These are phyloP conservation scores for Talaromyces adpressus DNA, from an alignment of 495 filamentous ascomycete genomes.

Conservation along the genomic window DNA sequence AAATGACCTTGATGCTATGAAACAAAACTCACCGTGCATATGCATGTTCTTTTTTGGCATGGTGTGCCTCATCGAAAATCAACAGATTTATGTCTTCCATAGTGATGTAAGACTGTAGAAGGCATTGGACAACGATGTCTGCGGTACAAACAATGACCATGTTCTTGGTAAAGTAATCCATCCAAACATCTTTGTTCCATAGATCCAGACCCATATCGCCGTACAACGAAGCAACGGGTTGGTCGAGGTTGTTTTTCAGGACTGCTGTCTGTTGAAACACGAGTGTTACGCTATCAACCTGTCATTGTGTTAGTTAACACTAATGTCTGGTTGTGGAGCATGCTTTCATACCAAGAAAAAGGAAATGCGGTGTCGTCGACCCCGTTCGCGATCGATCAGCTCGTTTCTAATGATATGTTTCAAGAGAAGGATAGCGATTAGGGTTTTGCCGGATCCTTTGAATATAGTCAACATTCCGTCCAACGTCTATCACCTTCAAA, in stretches of 20 bases:
- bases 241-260: constrained; percentile 74
- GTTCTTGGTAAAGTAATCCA: constrained; percentile 55
- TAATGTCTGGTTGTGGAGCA: neutral
- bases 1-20: neutral
- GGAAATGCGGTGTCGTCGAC: constrained; percentile 54
- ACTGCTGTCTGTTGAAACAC: constrained; percentile 88
- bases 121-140: constrained; percentile 70
- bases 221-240: constrained; percentile 70
- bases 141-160: constrained; percentile 94
- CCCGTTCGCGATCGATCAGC: constrained; percentile 58
- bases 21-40: constrained; percentile 58
- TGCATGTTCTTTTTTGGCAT: constrained; percentile 89
- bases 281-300: constrained; percentile 83
- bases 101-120: constrained; percentile 72
- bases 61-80: constrained; percentile 95
- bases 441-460: constrained; percentile 89
- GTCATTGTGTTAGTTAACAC: constrained; percentile 1
- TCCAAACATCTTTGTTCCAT: constrained; percentile 64
- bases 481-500: neutral
- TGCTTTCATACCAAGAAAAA: constrained; percentile 69
- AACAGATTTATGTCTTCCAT: constrained; percentile 85
- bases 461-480: neutral
- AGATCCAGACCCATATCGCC: constrained; percentile 65
- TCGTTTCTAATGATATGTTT: constrained; percentile 73
- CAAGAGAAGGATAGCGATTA: constrained; percentile 86